Evolutionary conservation across 352 stramenopile genomes (phyloP), one percentile per base, ranked within the genome.

Genomic region (Plasmopara muralis): DNA sequence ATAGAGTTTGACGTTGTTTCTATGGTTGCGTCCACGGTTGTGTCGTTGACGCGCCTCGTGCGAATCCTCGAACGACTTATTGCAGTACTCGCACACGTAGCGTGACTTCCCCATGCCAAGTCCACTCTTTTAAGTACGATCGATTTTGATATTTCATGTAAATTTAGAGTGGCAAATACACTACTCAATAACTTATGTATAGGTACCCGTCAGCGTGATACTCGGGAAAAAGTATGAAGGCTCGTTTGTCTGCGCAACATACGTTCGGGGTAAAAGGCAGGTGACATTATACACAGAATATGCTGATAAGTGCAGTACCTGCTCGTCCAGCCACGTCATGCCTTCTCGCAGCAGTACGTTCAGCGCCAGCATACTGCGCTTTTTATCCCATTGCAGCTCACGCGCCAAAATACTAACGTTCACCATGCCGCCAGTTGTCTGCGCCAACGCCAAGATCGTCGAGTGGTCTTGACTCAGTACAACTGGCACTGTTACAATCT

Each of bases 271-370:
- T 60, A 15, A 63, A 30, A 43, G 18, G 6, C 37, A 43, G 15
- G 7, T 25, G 10, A 35, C 37, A 18, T 1, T n/a, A 53, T 20
- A 28, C 16, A 25, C 7, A 8, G 31, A 48, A 20, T 4, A 37
- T n/a, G 12, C 34, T 47, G 28, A n/a, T 6, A 15, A n/a, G 9
- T 47, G 31, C 13, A 28, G 2, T 28, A 93, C 79, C 77, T 96
- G 75, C 30, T 95, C 77, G 66, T 99, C 96, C 28, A 98, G 58
- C 96, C 96, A 98, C 30, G 87, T 95, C 89, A 99, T 98, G 43
- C 94, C 93, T 66, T 98, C 87, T 25, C 83, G 70, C 14, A 98
- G 60, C 33, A 99, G 74, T 33, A 97, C 62, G 53, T 95, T 86
- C 5, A 98, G 68, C 14, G 87, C 90, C 28, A 96, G 68, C 59